A percentile compares a stretch with the other conserved stretches of the same genome.
These are phyloP conservation scores for Dioscorea alata DNA, from an alignment of 106 monocot genomes.

Conservation along the genomic window DNA sequence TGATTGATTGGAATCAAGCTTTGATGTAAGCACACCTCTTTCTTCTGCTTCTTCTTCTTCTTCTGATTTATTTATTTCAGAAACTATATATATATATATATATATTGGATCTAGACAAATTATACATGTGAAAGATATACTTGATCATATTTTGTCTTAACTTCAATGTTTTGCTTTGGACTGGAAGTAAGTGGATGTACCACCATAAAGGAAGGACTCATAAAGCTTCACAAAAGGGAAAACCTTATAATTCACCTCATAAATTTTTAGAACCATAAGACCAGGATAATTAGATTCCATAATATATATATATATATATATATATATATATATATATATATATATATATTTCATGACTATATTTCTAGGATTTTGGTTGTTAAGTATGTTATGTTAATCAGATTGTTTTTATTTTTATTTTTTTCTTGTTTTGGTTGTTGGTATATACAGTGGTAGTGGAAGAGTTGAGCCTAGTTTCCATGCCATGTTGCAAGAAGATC, in stretches of 20 bases:
- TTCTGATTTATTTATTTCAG: background rate
- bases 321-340: too few species aligned
- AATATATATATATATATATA: background rate
- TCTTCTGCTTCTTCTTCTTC: background rate
- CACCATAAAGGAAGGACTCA: too few species aligned
- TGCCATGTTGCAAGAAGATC: slow-evolving; percentile 39
- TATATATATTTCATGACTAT: background rate
- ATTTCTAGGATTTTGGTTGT: background rate
- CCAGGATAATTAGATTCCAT: background rate
- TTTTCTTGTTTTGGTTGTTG: background rate
- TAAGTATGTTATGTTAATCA: background rate
- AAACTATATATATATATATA: background rate
- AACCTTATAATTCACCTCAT: too few species aligned
- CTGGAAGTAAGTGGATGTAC: too few species aligned
- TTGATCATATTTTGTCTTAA: too few species aligned
- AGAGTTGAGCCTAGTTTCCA: slow-evolving; percentile 37
- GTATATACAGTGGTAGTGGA: slow-evolving; percentile 5
- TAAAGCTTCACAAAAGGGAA: too few species aligned
- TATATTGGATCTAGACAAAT: too few species aligned
- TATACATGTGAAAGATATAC: too few species aligned
- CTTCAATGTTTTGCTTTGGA: too few species aligned
- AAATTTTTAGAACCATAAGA: background rate
- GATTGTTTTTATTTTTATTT: too few species aligned
- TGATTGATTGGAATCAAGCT: slow-evolving; percentile 19
- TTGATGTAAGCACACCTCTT: slow-evolving; percentile 11